A percentile compares a stretch with the other conserved stretches of the same genome.
phyloP scores from a whole-genome alignment of 768 basidiomycete species.

The Boletales sp. region DNA sequence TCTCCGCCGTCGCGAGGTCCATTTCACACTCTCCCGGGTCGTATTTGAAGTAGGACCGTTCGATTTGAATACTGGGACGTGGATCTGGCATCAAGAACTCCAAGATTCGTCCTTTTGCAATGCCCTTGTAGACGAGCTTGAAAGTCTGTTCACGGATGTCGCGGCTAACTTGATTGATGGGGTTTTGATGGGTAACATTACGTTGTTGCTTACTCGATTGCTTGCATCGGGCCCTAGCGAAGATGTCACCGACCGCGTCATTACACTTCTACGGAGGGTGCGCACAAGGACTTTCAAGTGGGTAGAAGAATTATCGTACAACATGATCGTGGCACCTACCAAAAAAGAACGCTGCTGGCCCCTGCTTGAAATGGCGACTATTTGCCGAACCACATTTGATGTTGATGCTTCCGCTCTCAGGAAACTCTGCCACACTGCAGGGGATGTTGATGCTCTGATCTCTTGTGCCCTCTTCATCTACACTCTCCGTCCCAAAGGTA shows the following conservation, averaged over 20 bases:
- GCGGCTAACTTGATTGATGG: conserved; percentile 33
- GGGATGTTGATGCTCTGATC: background rate
- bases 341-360: conserved; percentile 6
- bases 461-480: conserved; percentile 22
- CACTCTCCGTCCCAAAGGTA: conserved; percentile 6
- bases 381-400: conserved; percentile 30
- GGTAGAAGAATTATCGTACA: conserved; percentile 27
- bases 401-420: conserved; percentile 6
- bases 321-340: conserved; percentile 6
- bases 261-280: conserved; percentile 23
- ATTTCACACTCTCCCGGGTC: conserved; percentile 38
- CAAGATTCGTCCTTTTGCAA: conserved; percentile 26
- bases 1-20: conserved; percentile 35
- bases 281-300: conserved; percentile 33
- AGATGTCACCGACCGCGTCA: conserved; percentile 12
- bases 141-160: conserved; percentile 28
- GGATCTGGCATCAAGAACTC: conserved; percentile 40
- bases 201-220: conserved; percentile 30
- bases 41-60: conserved; percentile 20
- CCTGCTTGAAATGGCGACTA: conserved; percentile 32
- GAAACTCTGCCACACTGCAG: background rate
- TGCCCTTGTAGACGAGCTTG: conserved; percentile 31
- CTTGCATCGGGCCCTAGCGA: conserved; percentile 19
- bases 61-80: conserved; percentile 5
- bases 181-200: conserved; percentile 25